Base-by-base conservation (phyloP, 441 rosid species). In the Gossypium gossypioides region DNA sequence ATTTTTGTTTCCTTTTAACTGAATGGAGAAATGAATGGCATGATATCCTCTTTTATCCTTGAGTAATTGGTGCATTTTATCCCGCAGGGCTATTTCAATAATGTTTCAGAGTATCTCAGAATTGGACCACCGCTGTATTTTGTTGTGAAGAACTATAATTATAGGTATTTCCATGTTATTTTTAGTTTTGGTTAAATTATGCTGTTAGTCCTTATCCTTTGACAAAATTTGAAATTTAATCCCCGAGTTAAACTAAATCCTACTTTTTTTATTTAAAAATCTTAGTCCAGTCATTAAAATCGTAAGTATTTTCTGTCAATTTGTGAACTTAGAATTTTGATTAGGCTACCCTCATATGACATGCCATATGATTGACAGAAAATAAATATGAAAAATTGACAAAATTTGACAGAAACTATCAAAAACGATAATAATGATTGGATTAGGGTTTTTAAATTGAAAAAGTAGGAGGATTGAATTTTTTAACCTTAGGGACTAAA, bases 121-220 rank as follows among this genome's bases (percentile, higher is more conserved):
- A 95, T 95, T 66, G 99, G 99, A 74, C 93, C 99, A 5, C 99
- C 99, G 0, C 74, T 95, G 7, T 95, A 92, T 80, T 95, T 95
- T 81, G 97, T 95, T 68, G 90, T 92, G 72, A 95, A 95, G 83
- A 86, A 92, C 78, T 95, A 84, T 78, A 95, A 95, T 74, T 95
- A 91, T 77, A 95, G 99, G 99, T 92, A 81, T 78, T 52, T 63
- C 65, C 44, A 40, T 50, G 62, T 68, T 57, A 69, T 48, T 19
- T 57, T 46, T 51, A 50, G 15, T 25, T 68, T 78, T 78, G 48
- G n/a, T 42, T 42, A 42, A 42, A 42, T 10, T 42, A 42, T 10
- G 48, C 48, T 42, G 48, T 42, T 42, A 42, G 48, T 10, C 48
- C 48, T 42, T 40, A 9, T 40, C 9, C 46, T 40, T 42, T 42